These are phyloP conservation scores for Geotrichum restrictum DNA, from an alignment of 1,139 yeast species.

Conservation along the genomic window DNA sequence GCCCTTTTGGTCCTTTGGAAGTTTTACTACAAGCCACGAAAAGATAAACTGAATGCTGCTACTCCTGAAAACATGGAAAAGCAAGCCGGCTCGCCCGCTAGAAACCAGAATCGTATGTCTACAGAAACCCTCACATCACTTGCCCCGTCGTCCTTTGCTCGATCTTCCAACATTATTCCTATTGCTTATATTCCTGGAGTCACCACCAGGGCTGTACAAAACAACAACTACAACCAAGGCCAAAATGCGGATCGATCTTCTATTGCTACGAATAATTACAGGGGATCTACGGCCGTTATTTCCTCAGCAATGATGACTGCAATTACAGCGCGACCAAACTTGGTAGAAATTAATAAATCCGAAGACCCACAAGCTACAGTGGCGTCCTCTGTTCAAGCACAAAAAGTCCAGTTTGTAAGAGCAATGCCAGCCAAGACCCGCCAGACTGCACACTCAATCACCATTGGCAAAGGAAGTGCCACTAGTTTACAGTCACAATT, in stretches of 20 bases:
- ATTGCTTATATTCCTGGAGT: constrained; percentile 94
- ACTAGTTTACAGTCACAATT: constrained; percentile 11
- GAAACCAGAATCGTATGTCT: constrained; percentile 17
- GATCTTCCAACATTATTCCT: constrained; percentile 86
- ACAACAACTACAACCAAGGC: background rate
- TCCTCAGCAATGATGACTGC: constrained; percentile 33
- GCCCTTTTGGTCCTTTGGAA: constrained; percentile 33
- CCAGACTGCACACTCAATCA: constrained; percentile 16
- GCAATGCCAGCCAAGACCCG: constrained; percentile 9
- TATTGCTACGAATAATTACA: constrained; percentile 35
- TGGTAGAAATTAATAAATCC: constrained; percentile 31
- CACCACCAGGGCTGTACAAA: constrained; percentile 25
- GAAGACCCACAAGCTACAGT: constrained; percentile 3
- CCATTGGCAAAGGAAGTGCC: constrained; percentile 10
- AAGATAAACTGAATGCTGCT: constrained; percentile 10
- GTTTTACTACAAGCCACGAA: constrained; percentile 28
- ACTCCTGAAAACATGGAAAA: constrained; percentile 21
- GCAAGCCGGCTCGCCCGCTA: constrained; percentile 20
- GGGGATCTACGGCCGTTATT: constrained; percentile 36
- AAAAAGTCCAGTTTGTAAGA: constrained; percentile 4
- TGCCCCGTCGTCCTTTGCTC: constrained; percentile 43
- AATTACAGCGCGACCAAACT: constrained; percentile 34
- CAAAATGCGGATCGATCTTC: constrained; percentile 28
- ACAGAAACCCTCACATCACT: constrained; percentile 20
- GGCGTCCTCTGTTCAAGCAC: background rate